Evolutionary conservation across 257 asterid genomes (phyloP).

Genomic region (Nicotiana tabacum): DNA sequence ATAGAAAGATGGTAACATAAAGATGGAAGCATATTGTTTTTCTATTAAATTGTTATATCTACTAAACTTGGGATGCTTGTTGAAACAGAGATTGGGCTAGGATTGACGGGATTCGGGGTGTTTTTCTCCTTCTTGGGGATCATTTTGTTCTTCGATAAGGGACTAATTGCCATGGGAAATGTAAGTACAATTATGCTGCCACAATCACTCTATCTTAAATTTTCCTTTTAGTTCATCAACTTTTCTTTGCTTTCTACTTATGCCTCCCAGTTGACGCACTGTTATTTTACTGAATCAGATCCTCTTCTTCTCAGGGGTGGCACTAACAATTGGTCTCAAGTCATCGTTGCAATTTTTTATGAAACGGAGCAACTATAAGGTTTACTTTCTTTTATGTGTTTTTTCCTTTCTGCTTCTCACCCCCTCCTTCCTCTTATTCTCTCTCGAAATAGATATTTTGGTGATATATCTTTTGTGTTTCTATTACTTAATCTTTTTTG

Average conservation of each 20-base stretch:
- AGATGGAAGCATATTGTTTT: background rate
- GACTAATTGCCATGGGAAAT: constrained; percentile 93
- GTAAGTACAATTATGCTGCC: constrained; percentile 42
- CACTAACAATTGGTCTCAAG: constrained; percentile 79
- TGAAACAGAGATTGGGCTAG: constrained; percentile 88
- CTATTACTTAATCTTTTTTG: background rate
- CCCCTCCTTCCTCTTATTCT: background rate
- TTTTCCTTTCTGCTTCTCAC: background rate
- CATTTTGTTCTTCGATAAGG: constrained; percentile 87
- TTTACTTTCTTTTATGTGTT: constrained; percentile 11
- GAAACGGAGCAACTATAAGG: constrained; percentile 91
- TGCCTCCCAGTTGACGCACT: constrained; percentile 4
- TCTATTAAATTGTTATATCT: constrained; percentile 10
- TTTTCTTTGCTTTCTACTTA: background rate
- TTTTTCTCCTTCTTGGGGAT: constrained; percentile 86
- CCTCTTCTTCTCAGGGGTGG: constrained; percentile 93
- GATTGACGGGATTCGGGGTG: constrained; percentile 91
- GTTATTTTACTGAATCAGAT: constrained; percentile 49
- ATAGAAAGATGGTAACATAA: background rate
- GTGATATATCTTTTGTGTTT: background rate
- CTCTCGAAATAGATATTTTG: background rate
- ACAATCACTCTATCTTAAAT: constrained; percentile 5
- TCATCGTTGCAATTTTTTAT: constrained; percentile 84
- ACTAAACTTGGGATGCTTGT: constrained; percentile 18
- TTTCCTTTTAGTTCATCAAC: constrained; percentile 14